Percentiles rank a stretch among this genome's conserved stretches.
Evolutionary conservation across 2,329 filamentous ascomycete species (phyloP).

Genomic region (Talaromyces pinophilus): DNA sequence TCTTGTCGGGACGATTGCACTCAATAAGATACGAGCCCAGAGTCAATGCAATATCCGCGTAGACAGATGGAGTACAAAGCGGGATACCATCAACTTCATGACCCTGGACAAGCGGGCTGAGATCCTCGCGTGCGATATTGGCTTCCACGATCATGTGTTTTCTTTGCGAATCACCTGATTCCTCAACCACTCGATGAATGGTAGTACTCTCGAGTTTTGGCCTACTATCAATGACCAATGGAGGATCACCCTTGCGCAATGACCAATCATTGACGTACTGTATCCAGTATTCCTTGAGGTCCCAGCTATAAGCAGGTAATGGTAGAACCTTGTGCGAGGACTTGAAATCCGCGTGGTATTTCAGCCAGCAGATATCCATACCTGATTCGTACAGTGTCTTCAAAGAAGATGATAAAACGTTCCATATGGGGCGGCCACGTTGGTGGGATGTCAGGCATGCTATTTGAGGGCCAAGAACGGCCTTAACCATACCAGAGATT

Average conservation of each 20-base stretch:
- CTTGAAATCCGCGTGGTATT: slow-evolving; percentile 62
- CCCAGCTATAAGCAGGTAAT: slow-evolving; percentile 67
- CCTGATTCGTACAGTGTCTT: slow-evolving; percentile 41
- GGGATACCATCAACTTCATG: slow-evolving; percentile 24
- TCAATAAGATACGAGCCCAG: background rate
- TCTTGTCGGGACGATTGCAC: background rate
- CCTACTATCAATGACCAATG: background rate
- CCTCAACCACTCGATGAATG: background rate
- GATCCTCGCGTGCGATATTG: slow-evolving; percentile 23
- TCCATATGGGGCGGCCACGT: background rate
- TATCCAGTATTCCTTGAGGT: slow-evolving; percentile 72
- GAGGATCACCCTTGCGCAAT: background rate
- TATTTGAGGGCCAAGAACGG: background rate
- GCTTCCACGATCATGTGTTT: slow-evolving; percentile 23
- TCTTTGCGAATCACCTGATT: background rate
- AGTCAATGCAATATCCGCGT: slow-evolving; percentile 12
- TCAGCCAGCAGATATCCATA: slow-evolving; percentile 66
- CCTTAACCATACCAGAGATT: background rate
- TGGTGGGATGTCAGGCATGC: background rate
- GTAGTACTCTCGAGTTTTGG: background rate
- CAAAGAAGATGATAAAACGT: background rate
- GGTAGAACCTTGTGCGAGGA: slow-evolving; percentile 24
- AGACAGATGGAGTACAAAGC: slow-evolving; percentile 38
- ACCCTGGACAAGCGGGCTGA: slow-evolving; percentile 23
- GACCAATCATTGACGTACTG: slow-evolving; percentile 69